Conservation (phyloP, 257 asterid species). For the Striga asiatica region DNA sequence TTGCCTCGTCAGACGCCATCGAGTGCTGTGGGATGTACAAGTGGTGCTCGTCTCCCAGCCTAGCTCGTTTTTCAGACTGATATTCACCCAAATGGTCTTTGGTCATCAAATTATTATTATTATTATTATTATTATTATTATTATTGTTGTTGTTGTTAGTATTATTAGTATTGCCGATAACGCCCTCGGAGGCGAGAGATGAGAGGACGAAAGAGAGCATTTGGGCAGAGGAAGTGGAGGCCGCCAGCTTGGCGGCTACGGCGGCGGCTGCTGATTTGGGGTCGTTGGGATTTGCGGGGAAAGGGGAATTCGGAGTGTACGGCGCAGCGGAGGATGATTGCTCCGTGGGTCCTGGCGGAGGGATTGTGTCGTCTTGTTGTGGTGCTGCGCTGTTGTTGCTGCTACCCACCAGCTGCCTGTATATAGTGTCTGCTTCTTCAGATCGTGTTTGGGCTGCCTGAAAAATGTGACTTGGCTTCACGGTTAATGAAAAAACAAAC, state of each 20-base stretch:
- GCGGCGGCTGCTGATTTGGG: constrained; percentile 77
- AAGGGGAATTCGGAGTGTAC: constrained; percentile 34
- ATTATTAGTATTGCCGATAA: constrained; percentile 30
- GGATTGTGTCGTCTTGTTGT: constrained; percentile 25
- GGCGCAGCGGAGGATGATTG: constrained; percentile 49
- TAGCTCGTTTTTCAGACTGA: constrained; percentile 58
- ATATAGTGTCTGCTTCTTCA: constrained; percentile 39
- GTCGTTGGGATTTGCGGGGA: constrained; percentile 40
- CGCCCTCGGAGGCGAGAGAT: constrained; percentile 81
- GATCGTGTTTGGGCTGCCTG: constrained; percentile 70
- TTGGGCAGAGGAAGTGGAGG: constrained; percentile 82
- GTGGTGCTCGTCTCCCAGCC: constrained; percentile 40
- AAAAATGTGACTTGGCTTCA: background rate
- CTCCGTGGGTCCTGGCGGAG: constrained; percentile 25
- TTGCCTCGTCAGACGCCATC: constrained; percentile 6
- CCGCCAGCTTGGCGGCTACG: constrained; percentile 74
- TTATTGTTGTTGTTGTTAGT: background rate
- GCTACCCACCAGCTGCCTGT: constrained; percentile 27
- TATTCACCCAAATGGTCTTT: constrained; percentile 33
- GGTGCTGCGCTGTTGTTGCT: constrained; percentile 20
- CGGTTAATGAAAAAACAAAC: background rate
- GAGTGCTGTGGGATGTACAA: constrained; percentile 38
- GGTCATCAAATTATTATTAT: constrained; percentile 1
- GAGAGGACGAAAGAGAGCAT: constrained; percentile 74
- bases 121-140: background rate